These are phyloP conservation scores for Blastocystis sp. DNA, from an alignment of 352 stramenopile genomes.

Conservation along the genomic window DNA sequence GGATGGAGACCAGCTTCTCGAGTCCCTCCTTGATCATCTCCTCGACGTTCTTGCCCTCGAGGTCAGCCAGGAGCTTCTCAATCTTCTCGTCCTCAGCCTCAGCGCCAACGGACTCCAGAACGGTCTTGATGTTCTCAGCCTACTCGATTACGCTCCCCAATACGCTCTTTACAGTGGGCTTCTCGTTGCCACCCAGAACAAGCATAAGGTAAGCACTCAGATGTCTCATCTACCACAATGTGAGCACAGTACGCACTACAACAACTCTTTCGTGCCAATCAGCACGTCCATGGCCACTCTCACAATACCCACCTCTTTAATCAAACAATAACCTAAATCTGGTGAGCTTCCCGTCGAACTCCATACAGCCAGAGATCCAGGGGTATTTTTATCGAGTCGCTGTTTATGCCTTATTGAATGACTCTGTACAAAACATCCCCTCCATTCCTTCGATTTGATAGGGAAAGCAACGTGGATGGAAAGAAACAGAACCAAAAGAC, in stretches of 20 bases:
- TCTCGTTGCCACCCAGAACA: conserved; percentile 55
- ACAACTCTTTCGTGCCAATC: not conserved
- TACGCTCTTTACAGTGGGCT: conserved; percentile 2
- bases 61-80: conserved; percentile 73
- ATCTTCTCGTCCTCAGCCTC: conserved; percentile 80
- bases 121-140: conserved; percentile 83
- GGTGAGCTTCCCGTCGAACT: not conserved
- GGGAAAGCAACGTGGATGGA: too few relatives aligned
- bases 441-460: too few relatives aligned
- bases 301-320: conserved; percentile 24
- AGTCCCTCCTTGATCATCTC: conserved; percentile 76
- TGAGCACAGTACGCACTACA: not conserved
- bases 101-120: conserved; percentile 83
- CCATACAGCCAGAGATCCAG: too few relatives aligned
- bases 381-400: too few relatives aligned
- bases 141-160: not conserved
- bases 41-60: conserved; percentile 79
- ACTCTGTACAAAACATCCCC: too few relatives aligned
- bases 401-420: too few relatives aligned
- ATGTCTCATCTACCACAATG: conserved; percentile 55
- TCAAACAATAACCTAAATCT: conserved; percentile 35
- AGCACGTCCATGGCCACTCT: not conserved
- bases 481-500: too few relatives aligned
- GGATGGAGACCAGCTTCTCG: conserved; percentile 79
- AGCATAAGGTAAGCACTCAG: conserved; percentile 59